Evolutionary conservation across 768 basidiomycete genomes (phyloP), one percentile per base, ranked within the genome.

Genomic region (Trametes punicea): DNA sequence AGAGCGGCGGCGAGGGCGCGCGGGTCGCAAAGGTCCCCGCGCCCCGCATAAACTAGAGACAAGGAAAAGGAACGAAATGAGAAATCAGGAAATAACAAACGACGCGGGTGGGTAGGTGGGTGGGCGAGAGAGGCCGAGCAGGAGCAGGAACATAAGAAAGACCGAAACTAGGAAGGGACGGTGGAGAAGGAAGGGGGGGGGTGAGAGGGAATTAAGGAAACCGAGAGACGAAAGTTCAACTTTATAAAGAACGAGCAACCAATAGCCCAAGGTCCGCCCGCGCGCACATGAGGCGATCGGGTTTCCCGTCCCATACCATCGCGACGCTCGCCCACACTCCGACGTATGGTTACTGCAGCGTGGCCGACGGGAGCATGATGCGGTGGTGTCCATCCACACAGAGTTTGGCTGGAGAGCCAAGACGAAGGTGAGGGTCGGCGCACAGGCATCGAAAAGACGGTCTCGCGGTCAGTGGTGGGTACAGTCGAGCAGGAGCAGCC

Each of bases 231-330:
- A 70, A 74, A 65, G 70, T 59, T 25, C 68, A 71, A 76, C 71
- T 69, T 67, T 75, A 78, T 78, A 79, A 79, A 77, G 71, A 78
- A 71, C 69, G 68, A 72, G 75, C 81, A 83, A 82, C 80, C 80
- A 83, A 82, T 75, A 83, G 80, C 83, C 80, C 80, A 81, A 80
- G 70, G 63, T 62, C 65, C 64, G 64, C 61, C 57, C 62, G 61
- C 62, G 46, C 42, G 53, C n/a, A 34, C 26, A 15, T 26, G 10
- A 9, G 40, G 41, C 41, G 21, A 34, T 33, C 49, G 33, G 50
- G 16, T 16, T 46, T 30, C 44, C 47, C 45, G 50, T 38, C 36
- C 44, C 51, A 42, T 39, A 46, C 48, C 13, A 41, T 46, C 33
- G 40, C 40, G 27, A 16, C 49, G 29, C 34, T 40, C 56, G 56